Base-by-base conservation (phyloP, 2,329 filamentous ascomycete genomes). In the Nannizziopsis barbatae region DNA sequence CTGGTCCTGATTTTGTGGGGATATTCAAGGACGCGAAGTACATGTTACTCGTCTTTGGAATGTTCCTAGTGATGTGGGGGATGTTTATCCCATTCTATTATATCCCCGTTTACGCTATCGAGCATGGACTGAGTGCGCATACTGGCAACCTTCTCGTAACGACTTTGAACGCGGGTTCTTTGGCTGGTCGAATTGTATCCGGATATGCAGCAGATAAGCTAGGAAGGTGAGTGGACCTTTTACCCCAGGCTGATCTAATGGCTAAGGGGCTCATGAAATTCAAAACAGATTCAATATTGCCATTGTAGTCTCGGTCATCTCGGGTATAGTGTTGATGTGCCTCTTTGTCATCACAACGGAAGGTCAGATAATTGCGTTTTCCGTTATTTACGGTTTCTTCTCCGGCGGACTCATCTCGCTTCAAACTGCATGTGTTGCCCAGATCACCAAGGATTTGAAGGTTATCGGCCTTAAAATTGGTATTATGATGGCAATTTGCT, bases 111-210 rank as follows among this genome's bases (percentile, higher is more conserved):
- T 78, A 79, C 59, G 73, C 74, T 15, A 75, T 76, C 18, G 77
- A 79, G 62, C 69, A 71, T n/a, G 74, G 83, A 52, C 75, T 79
- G 67, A 66, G 65, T 49, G 54, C 68, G 1, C 69, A 72, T 0
- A 60, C 84, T 1, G 75, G 77, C 0, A 81, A 78, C 55, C 85
- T 83, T 58, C 69, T 85, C 12, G 64, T 86, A 1, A 74, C 81
- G 1, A 79, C 86, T 51, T 68, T 84, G 55, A 86, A 86, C 58
- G 76, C 71, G 0, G 75, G 79, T 1, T 79, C 75, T 0, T 72
- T 73, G 0, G 71, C 77, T 15, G 79, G 79, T 0, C 73, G 78
- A 14, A 70, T 81, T 37, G 62, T 76, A 1, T 77, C 79, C 0
- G 77, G 77, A 2, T 62, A 79, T 38, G 56, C 82, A 14, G 78